Percentiles rank a stretch among this genome's conserved stretches.
Evolutionary conservation across 1,284 basidiomycete genomes (phyloP).

Genomic region (Trichosporon sp.): DNA sequence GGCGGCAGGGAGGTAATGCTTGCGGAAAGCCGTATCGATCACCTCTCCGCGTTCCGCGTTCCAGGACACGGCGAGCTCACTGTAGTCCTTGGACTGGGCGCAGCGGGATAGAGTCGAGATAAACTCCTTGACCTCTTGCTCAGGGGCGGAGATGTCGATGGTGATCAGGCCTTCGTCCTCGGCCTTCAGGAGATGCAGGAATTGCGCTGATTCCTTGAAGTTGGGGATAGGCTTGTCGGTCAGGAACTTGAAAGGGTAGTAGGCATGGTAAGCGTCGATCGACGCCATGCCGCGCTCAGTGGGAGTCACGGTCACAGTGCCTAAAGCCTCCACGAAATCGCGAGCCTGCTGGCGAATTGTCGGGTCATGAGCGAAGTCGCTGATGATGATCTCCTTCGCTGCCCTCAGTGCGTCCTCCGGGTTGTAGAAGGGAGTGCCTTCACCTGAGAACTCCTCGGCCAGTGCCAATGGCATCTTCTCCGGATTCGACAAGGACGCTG

Average conservation of each 20-base stretch:
- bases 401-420: slow-evolving; percentile 37
- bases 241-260: slow-evolving; percentile 96
- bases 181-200: slow-evolving; percentile 84
- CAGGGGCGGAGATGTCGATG: slow-evolving; percentile 60
- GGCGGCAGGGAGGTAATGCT: slow-evolving; percentile 68
- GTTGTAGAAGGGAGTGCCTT: slow-evolving; percentile 27
- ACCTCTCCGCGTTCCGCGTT: slow-evolving; percentile 78
- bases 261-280: slow-evolving; percentile 84
- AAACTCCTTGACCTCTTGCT: slow-evolving; percentile 59
- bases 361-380: slow-evolving; percentile 90
- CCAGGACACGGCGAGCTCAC: slow-evolving; percentile 83
- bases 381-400: slow-evolving; percentile 75
- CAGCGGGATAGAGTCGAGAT: slow-evolving; percentile 65
- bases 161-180: slow-evolving; percentile 82
- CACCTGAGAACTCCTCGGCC: slow-evolving; percentile 44
- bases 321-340: slow-evolving; percentile 68
- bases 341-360: slow-evolving; percentile 76
- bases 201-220: slow-evolving; percentile 68
- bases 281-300: slow-evolving; percentile 87
- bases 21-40: slow-evolving; percentile 69
- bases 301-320: slow-evolving; percentile 73
- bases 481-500: slow-evolving; percentile 37
- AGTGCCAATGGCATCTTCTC: slow-evolving; percentile 32
- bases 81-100: slow-evolving; percentile 78
- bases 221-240: slow-evolving; percentile 69